Evolutionary conservation across 345 rosid species (phyloP), one percentile per base, ranked within the genome.

Genomic region (Psidium guajava): DNA sequence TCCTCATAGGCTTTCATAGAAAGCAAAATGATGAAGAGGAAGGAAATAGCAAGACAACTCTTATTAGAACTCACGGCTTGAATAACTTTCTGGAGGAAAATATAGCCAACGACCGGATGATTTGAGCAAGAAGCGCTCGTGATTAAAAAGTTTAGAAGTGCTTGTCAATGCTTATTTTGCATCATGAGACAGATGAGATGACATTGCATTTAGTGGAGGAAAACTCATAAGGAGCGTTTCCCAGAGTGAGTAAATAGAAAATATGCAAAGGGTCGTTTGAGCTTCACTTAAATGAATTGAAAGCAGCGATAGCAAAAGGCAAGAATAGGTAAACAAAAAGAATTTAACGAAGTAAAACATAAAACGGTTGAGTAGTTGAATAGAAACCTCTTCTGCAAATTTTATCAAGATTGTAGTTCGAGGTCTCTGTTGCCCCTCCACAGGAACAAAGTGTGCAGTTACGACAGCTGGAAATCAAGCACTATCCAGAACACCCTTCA

Each of bases 391-490:
- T 89, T 96, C 99, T 24, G 95, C 94, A 91, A 97, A 97, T 88
- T 97, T 97, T 86, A 97, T 96, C 90, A 97, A 91, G 85, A 97
- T 97, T 87, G 99, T 96, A n/a, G 99, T 97, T 51, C 99, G 92
- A 64, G 98, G 98, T 83, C 99, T 94, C 81, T 95, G 99, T 89
- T 92, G 99, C 42, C 99, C 99, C 86, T 97, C 99, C 87, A 96
- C 92, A 7, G 99, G 99, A 84, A 97, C 99, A 89, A 97, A 97
- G 92, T 97, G 99, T 40, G 99, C 98, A 27, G 99, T 97, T 86
- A 97, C 99, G 24, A 97, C 94, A 15, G 99, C 98, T 40, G 98
- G 99, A 88, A 97, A 97, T 84, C 99, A 98, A 9, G 99, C 96
- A 86, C 94, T 57, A 75, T 97, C 99, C 87, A 96, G 85, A 88